Conservation (phyloP, 805 yeast genomes). For the Candida golubevii region DNA sequence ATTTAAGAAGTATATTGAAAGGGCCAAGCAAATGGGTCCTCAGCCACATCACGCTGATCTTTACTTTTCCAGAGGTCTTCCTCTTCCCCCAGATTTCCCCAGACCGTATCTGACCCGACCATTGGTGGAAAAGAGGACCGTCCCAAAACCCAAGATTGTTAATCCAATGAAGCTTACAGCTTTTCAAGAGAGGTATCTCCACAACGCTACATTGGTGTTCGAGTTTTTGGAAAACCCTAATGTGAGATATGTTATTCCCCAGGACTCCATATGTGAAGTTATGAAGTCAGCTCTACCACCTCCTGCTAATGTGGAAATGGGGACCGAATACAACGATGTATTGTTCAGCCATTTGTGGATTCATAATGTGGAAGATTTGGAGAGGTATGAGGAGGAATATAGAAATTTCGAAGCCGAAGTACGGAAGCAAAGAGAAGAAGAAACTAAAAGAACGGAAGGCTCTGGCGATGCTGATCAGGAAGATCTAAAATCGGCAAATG, state of each 20-base stretch:
- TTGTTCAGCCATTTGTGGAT: slow-evolving; percentile 47
- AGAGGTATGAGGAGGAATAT: slow-evolving; percentile 38
- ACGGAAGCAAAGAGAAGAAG: slow-evolving; percentile 26
- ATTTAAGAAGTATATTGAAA: slow-evolving; percentile 75
- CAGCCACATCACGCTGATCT: slow-evolving; percentile 39
- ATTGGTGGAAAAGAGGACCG: slow-evolving; percentile 16
- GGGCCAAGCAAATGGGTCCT: slow-evolving; percentile 74
- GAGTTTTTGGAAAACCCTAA: slow-evolving; percentile 81
- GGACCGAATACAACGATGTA: slow-evolving; percentile 31
- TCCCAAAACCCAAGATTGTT: slow-evolving; percentile 14
- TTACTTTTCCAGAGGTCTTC: slow-evolving; percentile 17
- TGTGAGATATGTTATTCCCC: slow-evolving; percentile 71
- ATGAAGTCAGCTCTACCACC: slow-evolving; percentile 21
- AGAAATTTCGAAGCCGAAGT: slow-evolving; percentile 26
- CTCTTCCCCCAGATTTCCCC: slow-evolving; percentile 19
- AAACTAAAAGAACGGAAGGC: slow-evolving; percentile 19
- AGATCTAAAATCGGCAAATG: slow-evolving; percentile 6
- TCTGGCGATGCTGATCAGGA: slow-evolving; percentile 19
- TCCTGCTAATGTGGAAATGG: slow-evolving; percentile 20
- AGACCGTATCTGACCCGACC: slow-evolving; percentile 12
- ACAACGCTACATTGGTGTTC: slow-evolving; percentile 71
- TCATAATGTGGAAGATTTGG: slow-evolving; percentile 48
- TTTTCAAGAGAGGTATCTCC: slow-evolving; percentile 67
- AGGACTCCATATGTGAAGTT: slow-evolving; percentile 69
- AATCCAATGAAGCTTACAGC: slow-evolving; percentile 64